Evolutionary conservation across 495 filamentous ascomycete species (phyloP).

Genomic region (Aspergillus bertholletiae): DNA sequence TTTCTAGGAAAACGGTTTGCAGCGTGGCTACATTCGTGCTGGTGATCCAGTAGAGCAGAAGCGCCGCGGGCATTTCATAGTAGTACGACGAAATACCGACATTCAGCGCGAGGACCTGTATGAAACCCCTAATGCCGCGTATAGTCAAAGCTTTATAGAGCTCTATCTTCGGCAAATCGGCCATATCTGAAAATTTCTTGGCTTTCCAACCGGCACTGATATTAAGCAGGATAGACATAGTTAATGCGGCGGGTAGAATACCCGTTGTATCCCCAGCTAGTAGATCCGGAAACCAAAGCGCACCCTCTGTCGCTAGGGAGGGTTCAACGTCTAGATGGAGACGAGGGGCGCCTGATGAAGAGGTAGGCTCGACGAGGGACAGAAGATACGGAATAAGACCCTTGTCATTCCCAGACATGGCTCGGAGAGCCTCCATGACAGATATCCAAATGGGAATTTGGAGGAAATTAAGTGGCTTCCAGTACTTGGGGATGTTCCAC

Average conservation of each 20-base stretch:
- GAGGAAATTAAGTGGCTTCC: constrained; percentile 41
- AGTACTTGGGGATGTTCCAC: constrained; percentile 44
- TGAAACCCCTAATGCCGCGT: constrained; percentile 20
- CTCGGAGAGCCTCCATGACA: constrained; percentile 63
- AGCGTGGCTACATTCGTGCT: constrained; percentile 42
- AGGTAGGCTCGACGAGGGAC: constrained; percentile 14
- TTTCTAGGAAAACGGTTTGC: constrained; percentile 34
- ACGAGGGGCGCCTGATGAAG: background rate
- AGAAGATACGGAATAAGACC: constrained; percentile 49
- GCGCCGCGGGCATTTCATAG: constrained; percentile 52
- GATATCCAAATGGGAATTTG: constrained; percentile 67
- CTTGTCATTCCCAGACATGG: constrained; percentile 54
- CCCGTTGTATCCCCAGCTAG: constrained; percentile 63
- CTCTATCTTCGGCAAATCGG: constrained; percentile 24
- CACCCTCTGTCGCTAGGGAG: constrained; percentile 62
- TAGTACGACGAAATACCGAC: constrained; percentile 30
- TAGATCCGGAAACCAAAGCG: constrained; percentile 79
- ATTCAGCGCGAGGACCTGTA: constrained; percentile 30
- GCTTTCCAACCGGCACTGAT: constrained; percentile 30
- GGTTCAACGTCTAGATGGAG: constrained; percentile 44
- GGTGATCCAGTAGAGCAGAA: constrained; percentile 72
- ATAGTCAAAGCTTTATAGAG: constrained; percentile 18
- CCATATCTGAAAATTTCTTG: constrained; percentile 11
- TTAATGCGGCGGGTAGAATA: constrained; percentile 59
- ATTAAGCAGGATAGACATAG: constrained; percentile 34